A percentile compares a stretch with the other conserved stretches of the same genome.
These are phyloP conservation scores for Penicillium sp. DNA, from an alignment of 2,329 filamentous ascomycete species.

Conservation along the genomic window DNA sequence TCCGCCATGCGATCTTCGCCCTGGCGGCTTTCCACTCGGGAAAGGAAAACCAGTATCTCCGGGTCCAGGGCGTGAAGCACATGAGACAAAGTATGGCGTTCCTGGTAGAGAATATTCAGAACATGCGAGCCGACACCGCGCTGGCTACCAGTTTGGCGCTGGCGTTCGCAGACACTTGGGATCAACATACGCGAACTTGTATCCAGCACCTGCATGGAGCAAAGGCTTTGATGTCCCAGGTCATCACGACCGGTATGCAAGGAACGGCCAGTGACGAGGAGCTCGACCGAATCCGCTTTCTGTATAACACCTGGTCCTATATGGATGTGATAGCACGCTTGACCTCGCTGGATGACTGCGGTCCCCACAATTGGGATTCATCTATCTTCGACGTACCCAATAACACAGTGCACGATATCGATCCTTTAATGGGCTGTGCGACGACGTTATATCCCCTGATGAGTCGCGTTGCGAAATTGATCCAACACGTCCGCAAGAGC, in stretches of 20 bases:
- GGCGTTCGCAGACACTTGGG: constrained; percentile 72
- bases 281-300: constrained; percentile 60
- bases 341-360: constrained; percentile 62
- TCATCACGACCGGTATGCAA: constrained; percentile 49
- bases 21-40: constrained; percentile 70
- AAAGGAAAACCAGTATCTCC: constrained; percentile 57
- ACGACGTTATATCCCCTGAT: constrained; percentile 68
- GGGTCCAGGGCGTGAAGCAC: constrained; percentile 66
- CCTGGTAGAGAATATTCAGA: constrained; percentile 61
- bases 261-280: constrained; percentile 47
- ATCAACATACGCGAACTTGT: constrained; percentile 67
- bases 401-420: constrained; percentile 58
- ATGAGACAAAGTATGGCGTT: constrained; percentile 65
- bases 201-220: constrained; percentile 70
- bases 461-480: constrained; percentile 64
- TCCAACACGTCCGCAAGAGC: constrained; percentile 61
- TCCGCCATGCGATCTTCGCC: constrained; percentile 68
- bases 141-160: constrained; percentile 70
- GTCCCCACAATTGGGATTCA: constrained; percentile 49
- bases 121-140: constrained; percentile 65
- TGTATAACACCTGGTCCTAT: constrained; percentile 72
- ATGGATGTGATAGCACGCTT: constrained; percentile 72
- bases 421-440: constrained; percentile 71
- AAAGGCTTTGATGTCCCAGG: constrained; percentile 62
- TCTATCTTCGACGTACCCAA: constrained; percentile 44